Evolutionary conservation across 306 rosid genomes (phyloP).

Genomic region (Malus fusca): DNA sequence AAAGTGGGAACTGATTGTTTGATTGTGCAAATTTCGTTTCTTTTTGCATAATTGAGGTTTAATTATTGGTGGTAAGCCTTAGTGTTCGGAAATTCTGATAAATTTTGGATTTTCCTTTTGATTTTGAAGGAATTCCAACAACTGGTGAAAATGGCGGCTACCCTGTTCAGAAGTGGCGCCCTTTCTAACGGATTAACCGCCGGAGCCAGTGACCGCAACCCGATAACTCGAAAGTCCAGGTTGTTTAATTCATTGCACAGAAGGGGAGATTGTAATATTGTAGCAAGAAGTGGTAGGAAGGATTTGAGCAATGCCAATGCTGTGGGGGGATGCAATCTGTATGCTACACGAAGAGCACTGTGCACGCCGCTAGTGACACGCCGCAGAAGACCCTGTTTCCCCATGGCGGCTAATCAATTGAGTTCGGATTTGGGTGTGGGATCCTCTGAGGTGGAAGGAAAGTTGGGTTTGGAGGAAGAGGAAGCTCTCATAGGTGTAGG

Average conservation of each 20-base stretch:
- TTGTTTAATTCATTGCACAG: neutral
- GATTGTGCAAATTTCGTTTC: neutral
- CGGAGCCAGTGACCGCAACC: conserved; percentile 9
- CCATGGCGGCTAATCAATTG: conserved; percentile 23
- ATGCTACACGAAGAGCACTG: neutral
- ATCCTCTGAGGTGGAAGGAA: conserved; percentile 34
- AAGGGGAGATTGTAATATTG: conserved; percentile 3
- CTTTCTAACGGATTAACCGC: conserved; percentile 14
- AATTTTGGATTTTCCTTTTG: neutral
- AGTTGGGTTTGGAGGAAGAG: conserved; percentile 26
- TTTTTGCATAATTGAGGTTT: neutral
- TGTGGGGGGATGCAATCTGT: conserved; percentile 14
- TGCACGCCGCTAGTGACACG: conserved; percentile 20
- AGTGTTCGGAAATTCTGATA: neutral
- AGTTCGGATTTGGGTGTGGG: conserved; percentile 25
- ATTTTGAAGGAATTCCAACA: neutral
- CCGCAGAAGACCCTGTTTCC: conserved; percentile 22
- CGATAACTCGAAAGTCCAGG: neutral
- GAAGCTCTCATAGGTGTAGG: conserved; percentile 6
- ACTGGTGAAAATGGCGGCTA: conserved; percentile 19
- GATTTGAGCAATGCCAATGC: conserved; percentile 17
- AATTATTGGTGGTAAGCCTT: neutral
- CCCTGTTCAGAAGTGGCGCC: conserved; percentile 23
- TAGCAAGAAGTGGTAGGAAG: conserved; percentile 12
- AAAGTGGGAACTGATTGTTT: neutral